These are phyloP conservation scores for Coprinellus micaceus DNA, from an alignment of 768 basidiomycete genomes.

Conservation along the genomic window DNA sequence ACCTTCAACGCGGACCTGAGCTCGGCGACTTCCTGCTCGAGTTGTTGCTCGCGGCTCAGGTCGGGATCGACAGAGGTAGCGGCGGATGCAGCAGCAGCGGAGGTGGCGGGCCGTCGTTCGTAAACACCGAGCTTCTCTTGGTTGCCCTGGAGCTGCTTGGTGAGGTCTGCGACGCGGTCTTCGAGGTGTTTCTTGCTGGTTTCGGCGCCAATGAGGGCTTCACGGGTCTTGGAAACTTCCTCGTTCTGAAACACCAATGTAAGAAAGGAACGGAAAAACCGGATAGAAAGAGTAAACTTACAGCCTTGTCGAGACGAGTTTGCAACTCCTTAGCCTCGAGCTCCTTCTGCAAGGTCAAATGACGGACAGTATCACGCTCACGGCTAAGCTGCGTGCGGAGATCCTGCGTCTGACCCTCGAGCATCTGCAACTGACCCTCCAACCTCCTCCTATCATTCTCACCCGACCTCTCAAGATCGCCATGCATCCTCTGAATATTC, in stretches of 20 bases:
- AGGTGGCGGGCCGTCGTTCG: slow-evolving; percentile 56
- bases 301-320: slow-evolving; percentile 63
- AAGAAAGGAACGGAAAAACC: slow-evolving; percentile 12
- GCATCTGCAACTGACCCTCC: slow-evolving; percentile 73
- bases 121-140: slow-evolving; percentile 86
- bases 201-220: slow-evolving; percentile 66
- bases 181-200: slow-evolving; percentile 78
- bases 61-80: slow-evolving; percentile 33
- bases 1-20: slow-evolving; percentile 74
- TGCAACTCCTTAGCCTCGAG: slow-evolving; percentile 77
- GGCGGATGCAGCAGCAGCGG: slow-evolving; percentile 22
- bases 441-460: slow-evolving; percentile 80
- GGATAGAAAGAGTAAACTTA: slow-evolving; percentile 34
- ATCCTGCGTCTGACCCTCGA: slow-evolving; percentile 83
- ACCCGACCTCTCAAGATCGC: slow-evolving; percentile 78
- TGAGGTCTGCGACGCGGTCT: slow-evolving; percentile 61
- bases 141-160: slow-evolving; percentile 64
- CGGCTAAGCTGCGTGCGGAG: slow-evolving; percentile 62
- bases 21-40: slow-evolving; percentile 82
- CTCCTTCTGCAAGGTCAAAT: slow-evolving; percentile 74
- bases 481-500: slow-evolving; percentile 88
- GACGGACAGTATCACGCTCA: slow-evolving; percentile 73
- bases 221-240: slow-evolving; percentile 67
- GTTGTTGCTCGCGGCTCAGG: slow-evolving; percentile 67
- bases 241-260: slow-evolving; percentile 37